Percentiles rank a stretch among this genome's conserved stretches.
phyloP scores from a whole-genome alignment of 202 grass and related monocot genomes.

The Panicum virgatum region DNA sequence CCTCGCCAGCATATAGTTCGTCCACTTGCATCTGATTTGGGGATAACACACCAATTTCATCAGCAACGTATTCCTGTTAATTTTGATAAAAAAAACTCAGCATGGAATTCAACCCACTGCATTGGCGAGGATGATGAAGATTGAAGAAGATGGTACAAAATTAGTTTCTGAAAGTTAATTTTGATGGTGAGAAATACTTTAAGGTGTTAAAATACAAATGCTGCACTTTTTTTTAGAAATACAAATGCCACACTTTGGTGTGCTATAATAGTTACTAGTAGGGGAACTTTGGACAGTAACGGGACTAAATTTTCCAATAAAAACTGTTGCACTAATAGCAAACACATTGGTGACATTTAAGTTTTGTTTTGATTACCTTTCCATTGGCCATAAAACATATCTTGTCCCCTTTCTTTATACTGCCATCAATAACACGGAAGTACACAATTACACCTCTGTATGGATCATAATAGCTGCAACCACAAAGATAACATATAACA shows the following conservation, averaged over 20 bases:
- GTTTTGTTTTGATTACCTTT: constrained; percentile 60
- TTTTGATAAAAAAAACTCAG: constrained; percentile 46
- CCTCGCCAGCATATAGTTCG: constrained; percentile 89
- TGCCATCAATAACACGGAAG: constrained; percentile 87
- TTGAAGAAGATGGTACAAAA: not conserved
- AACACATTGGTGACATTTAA: constrained; percentile 9
- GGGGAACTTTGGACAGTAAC: not conserved
- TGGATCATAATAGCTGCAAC: constrained; percentile 92
- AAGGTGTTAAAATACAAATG: constrained; percentile 23
- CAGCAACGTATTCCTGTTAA: constrained; percentile 83
- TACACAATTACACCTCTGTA: constrained; percentile 98
- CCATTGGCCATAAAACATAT: constrained; percentile 90
- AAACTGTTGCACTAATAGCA: not conserved
- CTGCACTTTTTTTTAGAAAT: no score
- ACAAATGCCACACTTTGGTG: no score
- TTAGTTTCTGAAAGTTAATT: constrained; percentile 2
- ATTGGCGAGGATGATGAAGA: constrained; percentile 27
- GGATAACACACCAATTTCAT: constrained; percentile 96
- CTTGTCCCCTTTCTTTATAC: constrained; percentile 90
- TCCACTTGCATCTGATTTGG: constrained; percentile 89
- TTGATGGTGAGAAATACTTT: constrained; percentile 30
- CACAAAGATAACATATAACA: constrained; percentile 35
- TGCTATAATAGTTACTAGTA: constrained; percentile 5
- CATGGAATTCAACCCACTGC: constrained; percentile 26
- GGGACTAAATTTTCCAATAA: constrained; percentile 13